These are phyloP conservation scores for Apiospora marii DNA, from an alignment of 2,329 filamentous ascomycete genomes.

Conservation along the genomic window DNA sequence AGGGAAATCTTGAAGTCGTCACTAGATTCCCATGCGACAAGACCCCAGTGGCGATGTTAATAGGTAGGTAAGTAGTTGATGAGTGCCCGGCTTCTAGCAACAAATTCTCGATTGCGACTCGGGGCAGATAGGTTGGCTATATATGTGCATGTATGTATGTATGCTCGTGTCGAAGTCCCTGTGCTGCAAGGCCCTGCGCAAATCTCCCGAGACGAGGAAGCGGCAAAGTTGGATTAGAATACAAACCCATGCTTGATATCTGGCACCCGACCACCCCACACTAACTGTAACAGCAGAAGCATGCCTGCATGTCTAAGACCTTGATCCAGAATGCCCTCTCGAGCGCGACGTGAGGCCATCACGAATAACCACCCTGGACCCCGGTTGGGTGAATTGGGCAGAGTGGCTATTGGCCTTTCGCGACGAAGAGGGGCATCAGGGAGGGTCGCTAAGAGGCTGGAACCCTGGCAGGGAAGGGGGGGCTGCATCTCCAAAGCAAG, in stretches of 20 bases:
- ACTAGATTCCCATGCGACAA: neutral
- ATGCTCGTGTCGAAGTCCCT: neutral
- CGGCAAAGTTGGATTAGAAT: neutral
- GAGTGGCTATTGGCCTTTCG: slow-evolving; percentile 10
- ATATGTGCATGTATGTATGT: neutral
- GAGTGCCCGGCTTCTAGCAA: neutral
- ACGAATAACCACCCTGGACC: slow-evolving; percentile 22
- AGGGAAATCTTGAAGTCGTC: neutral
- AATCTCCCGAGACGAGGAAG: neutral
- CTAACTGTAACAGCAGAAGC: neutral
- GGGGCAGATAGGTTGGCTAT: neutral
- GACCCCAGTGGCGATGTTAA: neutral
- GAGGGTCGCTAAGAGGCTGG: slow-evolving; percentile 19
- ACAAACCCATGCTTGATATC: slow-evolving; percentile 1
- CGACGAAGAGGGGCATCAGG: neutral
- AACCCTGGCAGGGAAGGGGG: neutral
- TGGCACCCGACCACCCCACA: slow-evolving; percentile 24
- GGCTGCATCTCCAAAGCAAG: neutral
- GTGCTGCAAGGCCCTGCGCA: neutral
- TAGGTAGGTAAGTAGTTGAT: neutral
- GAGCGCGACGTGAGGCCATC: slow-evolving; percentile 23
- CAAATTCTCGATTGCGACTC: neutral
- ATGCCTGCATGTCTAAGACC: slow-evolving; percentile 19
- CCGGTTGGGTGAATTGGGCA: slow-evolving; percentile 27
- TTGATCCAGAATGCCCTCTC: slow-evolving; percentile 10